Evolutionary conservation across 2,329 filamentous ascomycete species (phyloP).

Genomic region (Diaporthe eres): DNA sequence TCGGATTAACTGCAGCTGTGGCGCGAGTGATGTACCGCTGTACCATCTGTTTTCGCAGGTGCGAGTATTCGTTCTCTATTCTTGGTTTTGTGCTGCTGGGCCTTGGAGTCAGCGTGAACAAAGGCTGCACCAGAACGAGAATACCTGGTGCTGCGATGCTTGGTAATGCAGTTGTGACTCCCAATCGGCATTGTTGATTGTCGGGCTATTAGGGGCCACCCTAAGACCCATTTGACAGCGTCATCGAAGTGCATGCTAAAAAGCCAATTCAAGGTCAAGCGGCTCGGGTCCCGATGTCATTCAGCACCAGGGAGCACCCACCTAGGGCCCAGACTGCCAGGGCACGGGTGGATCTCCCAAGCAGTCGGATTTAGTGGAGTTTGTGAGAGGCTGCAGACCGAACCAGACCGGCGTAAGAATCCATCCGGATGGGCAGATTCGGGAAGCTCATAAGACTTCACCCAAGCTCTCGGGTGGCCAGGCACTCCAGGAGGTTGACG

Average conservation of each 20-base stretch:
- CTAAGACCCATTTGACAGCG: constrained; percentile 8
- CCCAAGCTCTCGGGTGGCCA: background rate
- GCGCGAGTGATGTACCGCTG: no score
- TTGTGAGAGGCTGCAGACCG: background rate
- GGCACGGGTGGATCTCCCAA: constrained; percentile 8
- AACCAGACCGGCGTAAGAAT: background rate
- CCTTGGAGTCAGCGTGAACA: background rate
- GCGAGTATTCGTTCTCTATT: no score
- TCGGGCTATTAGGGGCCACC: background rate
- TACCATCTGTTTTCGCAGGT: no score
- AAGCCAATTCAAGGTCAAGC: constrained; percentile 7
- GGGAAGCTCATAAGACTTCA: background rate
- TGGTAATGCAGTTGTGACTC: background rate
- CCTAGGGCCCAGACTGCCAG: background rate
- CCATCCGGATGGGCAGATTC: constrained; percentile 8
- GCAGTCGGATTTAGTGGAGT: constrained; percentile 4
- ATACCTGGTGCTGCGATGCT: background rate
- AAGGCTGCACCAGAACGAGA: background rate
- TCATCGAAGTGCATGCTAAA: constrained; percentile 7
- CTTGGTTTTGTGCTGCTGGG: background rate
- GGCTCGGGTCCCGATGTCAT: background rate
- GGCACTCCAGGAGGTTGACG: constrained; percentile 7
- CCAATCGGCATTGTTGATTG: background rate
- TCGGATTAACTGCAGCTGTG: no score
- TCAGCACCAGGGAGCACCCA: background rate